These are phyloP conservation scores for Suillus fuscotomentosus DNA, from an alignment of 768 basidiomycete species.

Conservation along the genomic window DNA sequence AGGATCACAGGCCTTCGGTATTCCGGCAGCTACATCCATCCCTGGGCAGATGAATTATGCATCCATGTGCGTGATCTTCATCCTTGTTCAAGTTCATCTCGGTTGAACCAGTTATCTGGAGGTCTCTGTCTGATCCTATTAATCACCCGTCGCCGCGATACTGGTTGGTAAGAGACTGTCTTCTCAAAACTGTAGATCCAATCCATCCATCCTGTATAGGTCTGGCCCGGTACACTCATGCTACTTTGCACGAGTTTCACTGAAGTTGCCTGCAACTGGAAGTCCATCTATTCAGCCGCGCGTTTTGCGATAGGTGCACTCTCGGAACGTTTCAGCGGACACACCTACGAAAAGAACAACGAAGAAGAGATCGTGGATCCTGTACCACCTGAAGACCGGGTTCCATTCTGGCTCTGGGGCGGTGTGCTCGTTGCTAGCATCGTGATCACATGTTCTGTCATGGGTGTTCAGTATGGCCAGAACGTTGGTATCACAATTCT, in stretches of 20 bases:
- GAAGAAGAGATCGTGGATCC: slow-evolving; percentile 48
- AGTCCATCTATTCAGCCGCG: slow-evolving; percentile 15
- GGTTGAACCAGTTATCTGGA: slow-evolving; percentile 1
- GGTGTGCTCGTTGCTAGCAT: slow-evolving; percentile 46
- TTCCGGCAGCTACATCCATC: slow-evolving; percentile 8
- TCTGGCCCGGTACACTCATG: slow-evolving; percentile 39
- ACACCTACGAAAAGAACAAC: slow-evolving; percentile 5
- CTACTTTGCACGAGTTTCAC: slow-evolving; percentile 47
- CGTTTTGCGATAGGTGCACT: slow-evolving; percentile 6
- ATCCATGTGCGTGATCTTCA: slow-evolving; percentile 13
- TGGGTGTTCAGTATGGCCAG: slow-evolving; percentile 52
- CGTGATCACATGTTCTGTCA: slow-evolving; percentile 50
- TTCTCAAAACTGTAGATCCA: neutral
- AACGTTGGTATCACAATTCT: slow-evolving; percentile 39
- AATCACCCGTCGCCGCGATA: slow-evolving; percentile 52
- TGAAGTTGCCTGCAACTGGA: slow-evolving; percentile 24
- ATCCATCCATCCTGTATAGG: slow-evolving; percentile 9
- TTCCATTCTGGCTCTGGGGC: slow-evolving; percentile 56
- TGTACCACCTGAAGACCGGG: slow-evolving; percentile 52
- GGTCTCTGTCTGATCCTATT: slow-evolving; percentile 45
- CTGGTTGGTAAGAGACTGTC: slow-evolving; percentile 40
- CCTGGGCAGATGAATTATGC: slow-evolving; percentile 26
- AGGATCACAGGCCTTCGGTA: slow-evolving; percentile 17
- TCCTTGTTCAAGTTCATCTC: neutral
- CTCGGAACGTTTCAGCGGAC: slow-evolving; percentile 7